Conservation (phyloP, 768 basidiomycete genomes). For the Suillus discolor region DNA sequence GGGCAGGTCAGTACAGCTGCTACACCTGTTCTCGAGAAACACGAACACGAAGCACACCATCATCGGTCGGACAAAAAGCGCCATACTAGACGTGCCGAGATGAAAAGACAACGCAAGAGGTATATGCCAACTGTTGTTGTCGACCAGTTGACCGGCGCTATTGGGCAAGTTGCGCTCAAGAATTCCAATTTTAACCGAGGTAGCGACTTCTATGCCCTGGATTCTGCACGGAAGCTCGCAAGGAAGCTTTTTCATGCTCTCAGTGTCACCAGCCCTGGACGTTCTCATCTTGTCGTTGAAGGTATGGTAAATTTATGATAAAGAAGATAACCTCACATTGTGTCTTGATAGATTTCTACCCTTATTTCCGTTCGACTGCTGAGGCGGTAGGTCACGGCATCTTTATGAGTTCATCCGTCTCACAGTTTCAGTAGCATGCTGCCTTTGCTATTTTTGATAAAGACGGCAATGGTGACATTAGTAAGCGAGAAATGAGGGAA, state of each 20-base stretch:
- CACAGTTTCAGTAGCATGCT: conserved; percentile 46
- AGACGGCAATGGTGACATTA: conserved; percentile 83
- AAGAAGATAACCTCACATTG: conserved; percentile 1
- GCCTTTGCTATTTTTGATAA: conserved; percentile 77
- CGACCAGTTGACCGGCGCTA: conserved; percentile 65
- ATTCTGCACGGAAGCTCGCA: conserved; percentile 68
- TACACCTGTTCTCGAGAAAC: conserved; percentile 16
- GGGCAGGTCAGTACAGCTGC: conserved; percentile 19
- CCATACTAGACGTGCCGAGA: conserved; percentile 29
- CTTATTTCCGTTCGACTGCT: conserved; percentile 70
- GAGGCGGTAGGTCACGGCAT: conserved; percentile 55
- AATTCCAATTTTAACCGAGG: conserved; percentile 61
- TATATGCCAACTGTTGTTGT: conserved; percentile 69
- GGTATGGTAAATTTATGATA: conserved; percentile 37
- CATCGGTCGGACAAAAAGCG: conserved; percentile 18
- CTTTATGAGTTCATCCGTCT: conserved; percentile 5
- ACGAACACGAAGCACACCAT: conserved; percentile 16
- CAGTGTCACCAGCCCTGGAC: conserved; percentile 58
- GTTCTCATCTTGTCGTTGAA: conserved; percentile 66
- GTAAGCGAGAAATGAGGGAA: conserved; percentile 78
- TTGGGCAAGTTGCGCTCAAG: conserved; percentile 72
- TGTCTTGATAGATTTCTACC: conserved; percentile 63
- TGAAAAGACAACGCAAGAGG: conserved; percentile 46
- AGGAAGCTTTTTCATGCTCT: conserved; percentile 67
- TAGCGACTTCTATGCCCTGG: conserved; percentile 54